Conservation (phyloP, 495 filamentous ascomycete genomes). For the Daldinia concentrica region DNA sequence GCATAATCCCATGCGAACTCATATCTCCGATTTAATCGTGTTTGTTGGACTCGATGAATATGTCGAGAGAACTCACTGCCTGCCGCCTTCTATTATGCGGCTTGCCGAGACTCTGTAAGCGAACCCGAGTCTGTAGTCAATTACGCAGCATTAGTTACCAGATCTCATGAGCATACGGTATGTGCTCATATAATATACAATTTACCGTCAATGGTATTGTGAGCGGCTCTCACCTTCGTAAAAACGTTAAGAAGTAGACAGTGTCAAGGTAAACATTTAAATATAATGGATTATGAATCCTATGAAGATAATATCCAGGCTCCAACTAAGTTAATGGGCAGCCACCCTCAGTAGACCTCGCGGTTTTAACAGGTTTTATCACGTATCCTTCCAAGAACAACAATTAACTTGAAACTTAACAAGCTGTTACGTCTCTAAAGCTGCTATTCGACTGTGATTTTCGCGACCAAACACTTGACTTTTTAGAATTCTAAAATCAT, state of each 20-base stretch:
- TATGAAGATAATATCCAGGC: conserved; percentile 4
- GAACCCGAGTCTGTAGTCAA: conserved; percentile 4
- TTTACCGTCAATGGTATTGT: not conserved
- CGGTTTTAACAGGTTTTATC: conserved; percentile 23
- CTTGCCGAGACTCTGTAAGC: conserved; percentile 24
- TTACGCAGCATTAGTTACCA: not conserved
- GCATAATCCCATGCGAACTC: conserved; percentile 2
- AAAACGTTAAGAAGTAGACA: not conserved
- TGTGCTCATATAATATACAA: conserved; percentile 1
- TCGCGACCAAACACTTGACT: conserved; percentile 14
- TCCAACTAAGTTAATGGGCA: not conserved
- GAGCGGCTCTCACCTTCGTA: not conserved
- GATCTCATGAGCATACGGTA: not conserved
- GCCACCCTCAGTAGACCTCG: conserved; percentile 8
- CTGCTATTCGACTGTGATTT: conserved; percentile 16
- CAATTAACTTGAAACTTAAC: conserved; percentile 9
- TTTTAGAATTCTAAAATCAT: conserved; percentile 24
- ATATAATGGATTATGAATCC: conserved; percentile 4
- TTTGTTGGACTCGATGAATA: conserved; percentile 15
- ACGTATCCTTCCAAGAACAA: conserved; percentile 8
- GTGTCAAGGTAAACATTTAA: not conserved
- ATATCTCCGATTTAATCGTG: not conserved
- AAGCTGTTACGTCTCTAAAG: conserved; percentile 11
- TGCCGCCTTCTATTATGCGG: conserved; percentile 20
- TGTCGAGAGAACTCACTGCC: not conserved